Evolutionary conservation across 352 stramenopile species (phyloP).

Genomic region (Globisporangium spinosum): DNA sequence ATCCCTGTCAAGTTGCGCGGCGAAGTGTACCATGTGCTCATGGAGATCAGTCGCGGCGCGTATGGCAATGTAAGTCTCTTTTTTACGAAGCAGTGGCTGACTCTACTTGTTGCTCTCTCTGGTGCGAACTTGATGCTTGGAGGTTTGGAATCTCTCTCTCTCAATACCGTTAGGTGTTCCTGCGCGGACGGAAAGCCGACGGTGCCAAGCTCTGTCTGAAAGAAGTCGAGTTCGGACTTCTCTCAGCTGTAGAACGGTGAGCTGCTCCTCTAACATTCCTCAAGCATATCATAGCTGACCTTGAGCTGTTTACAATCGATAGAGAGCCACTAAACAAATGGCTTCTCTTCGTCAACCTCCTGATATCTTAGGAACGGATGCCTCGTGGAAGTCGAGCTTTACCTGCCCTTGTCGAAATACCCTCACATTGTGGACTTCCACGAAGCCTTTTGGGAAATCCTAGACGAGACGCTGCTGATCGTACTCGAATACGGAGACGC

Average conservation of each 20-base stretch:
- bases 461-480: slow-evolving; percentile 34
- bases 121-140: background rate
- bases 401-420: slow-evolving; percentile 42
- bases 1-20: slow-evolving; percentile 10
- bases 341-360: background rate
- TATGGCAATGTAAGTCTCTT: slow-evolving; percentile 41
- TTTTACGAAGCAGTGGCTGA: too few species aligned
- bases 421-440: slow-evolving; percentile 52
- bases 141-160: background rate
- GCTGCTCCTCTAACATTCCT: background rate
- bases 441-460: slow-evolving; percentile 46
- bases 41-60: slow-evolving; percentile 43
- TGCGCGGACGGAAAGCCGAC: slow-evolving; percentile 30
- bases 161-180: slow-evolving; percentile 33
- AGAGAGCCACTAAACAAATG: background rate
- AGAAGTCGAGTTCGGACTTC: slow-evolving; percentile 48
- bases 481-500: slow-evolving; percentile 67
- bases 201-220: slow-evolving; percentile 45
- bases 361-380: slow-evolving; percentile 28
- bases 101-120: background rate
- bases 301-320: too few species aligned
- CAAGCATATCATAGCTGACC: too few species aligned
- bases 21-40: slow-evolving; percentile 25
- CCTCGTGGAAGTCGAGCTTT: slow-evolving; percentile 42
- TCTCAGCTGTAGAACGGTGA: slow-evolving; percentile 40